These are phyloP conservation scores for Ophiocordyceps camponoti-floridani DNA, from an alignment of 2,329 filamentous ascomycete species.

Conservation along the genomic window DNA sequence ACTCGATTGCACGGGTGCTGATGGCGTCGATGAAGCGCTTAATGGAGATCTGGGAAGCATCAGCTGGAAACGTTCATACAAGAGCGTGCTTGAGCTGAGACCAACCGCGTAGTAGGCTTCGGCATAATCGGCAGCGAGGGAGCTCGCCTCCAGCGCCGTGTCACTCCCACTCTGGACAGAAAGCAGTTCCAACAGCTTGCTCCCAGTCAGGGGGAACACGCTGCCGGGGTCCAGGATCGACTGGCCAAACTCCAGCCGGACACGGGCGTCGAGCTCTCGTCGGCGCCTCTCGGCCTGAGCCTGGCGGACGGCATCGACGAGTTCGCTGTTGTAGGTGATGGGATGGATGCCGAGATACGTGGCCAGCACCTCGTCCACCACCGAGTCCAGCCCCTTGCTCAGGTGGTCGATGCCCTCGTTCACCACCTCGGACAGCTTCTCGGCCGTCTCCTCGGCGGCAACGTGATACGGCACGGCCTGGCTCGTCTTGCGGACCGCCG, in stretches of 20 bases:
- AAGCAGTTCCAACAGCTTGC: background rate
- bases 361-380: constrained; percentile 24
- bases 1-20: constrained; percentile 9
- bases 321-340: constrained; percentile 34
- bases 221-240: background rate
- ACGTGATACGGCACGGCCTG: constrained; percentile 3
- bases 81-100: background rate
- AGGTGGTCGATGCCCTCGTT: constrained; percentile 6
- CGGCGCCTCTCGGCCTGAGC: constrained; percentile 5
- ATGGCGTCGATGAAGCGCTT: constrained; percentile 8
- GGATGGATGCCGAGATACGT: constrained; percentile 24
- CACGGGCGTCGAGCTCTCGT: background rate
- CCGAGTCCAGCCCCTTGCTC: constrained; percentile 14
- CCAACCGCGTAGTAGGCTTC: constrained; percentile 22
- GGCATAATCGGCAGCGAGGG: constrained; percentile 14
- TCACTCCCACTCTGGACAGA: background rate
- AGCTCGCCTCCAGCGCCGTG: constrained; percentile 1
- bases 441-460: constrained; percentile 4
- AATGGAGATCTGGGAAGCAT: constrained; percentile 4
- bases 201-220: background rate
- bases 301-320: constrained; percentile 18
- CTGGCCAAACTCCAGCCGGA: constrained; percentile 2
- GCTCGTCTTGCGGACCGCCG: constrained; percentile 2
- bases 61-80: background rate
- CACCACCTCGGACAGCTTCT: constrained; percentile 4